phyloP scores from a whole-genome alignment of 495 filamentous ascomycete species.

The Aspergillus bertholletiae region DNA sequence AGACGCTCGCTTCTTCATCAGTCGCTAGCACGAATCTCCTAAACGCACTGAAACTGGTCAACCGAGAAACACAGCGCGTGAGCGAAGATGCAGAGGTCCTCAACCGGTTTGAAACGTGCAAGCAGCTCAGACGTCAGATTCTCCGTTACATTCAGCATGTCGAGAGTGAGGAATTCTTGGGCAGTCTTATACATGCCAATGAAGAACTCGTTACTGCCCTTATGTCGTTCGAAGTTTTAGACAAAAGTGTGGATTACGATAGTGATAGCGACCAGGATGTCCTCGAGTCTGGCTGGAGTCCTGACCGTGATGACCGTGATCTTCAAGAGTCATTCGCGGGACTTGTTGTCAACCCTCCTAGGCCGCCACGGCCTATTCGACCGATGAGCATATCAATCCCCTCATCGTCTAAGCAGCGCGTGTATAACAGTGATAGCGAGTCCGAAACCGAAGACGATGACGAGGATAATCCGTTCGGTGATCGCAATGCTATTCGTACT shows the following conservation, averaged over 20 bases:
- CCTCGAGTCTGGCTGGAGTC: slow-evolving; percentile 34
- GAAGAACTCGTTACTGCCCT: slow-evolving; percentile 86
- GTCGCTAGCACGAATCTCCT: slow-evolving; percentile 87
- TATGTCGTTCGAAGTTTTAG: slow-evolving; percentile 90
- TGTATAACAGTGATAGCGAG: slow-evolving; percentile 37
- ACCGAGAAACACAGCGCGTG: slow-evolving; percentile 82
- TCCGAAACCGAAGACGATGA: slow-evolving; percentile 52
- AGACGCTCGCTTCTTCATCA: slow-evolving; percentile 76
- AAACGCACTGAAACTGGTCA: slow-evolving; percentile 87
- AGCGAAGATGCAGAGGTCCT: slow-evolving; percentile 77
- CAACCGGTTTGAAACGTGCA: slow-evolving; percentile 80
- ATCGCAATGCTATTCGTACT: slow-evolving; percentile 67
- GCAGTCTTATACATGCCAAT: slow-evolving; percentile 75
- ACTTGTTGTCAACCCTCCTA: slow-evolving; percentile 37
- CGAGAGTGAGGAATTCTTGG: slow-evolving; percentile 79
- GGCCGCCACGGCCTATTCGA: slow-evolving; percentile 36
- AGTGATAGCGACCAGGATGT: slow-evolving; percentile 77
- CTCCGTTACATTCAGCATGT: slow-evolving; percentile 84
- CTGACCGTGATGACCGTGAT: slow-evolving; percentile 23
- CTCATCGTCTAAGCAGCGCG: slow-evolving; percentile 18
- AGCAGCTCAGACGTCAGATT: slow-evolving; percentile 75
- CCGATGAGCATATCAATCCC: slow-evolving; percentile 31
- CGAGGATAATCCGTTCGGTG: slow-evolving; percentile 75
- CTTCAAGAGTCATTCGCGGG: slow-evolving; percentile 38
- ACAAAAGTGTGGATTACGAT: slow-evolving; percentile 94